Evolutionary conservation across 768 basidiomycete genomes (phyloP), one percentile per base, ranked within the genome.

Genomic region (Russula ochroleuca): DNA sequence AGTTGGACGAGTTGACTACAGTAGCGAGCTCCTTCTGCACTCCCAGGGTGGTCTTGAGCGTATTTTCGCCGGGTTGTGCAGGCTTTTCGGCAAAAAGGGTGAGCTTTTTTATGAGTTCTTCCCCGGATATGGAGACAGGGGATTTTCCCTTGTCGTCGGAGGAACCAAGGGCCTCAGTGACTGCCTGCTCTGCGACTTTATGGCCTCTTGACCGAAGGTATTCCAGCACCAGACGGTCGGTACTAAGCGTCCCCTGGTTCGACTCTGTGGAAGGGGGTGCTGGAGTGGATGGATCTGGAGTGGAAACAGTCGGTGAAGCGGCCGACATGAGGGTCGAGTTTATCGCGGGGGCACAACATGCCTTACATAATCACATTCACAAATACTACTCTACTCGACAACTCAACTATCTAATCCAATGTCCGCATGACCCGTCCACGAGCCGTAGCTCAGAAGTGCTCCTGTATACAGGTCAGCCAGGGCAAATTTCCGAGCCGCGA

Each of bases 81-180:
- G 85, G 80, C 70, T 86, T 88, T 69, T 86, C 82, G n/a, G 84
- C 81, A 70, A 83, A 88, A 1, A 88, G 83, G 23, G 88, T 85
- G 13, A 80, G 83, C 70, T 65, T 80, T 75, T 78, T 86, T 75
- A 70, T 81, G 67, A 73, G 83, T 71, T 75, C 88, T 75, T 73
- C 87, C 73, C 69, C 78, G 14, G 79, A 76, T 43, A 79, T 69
- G 11, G 72, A 71, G 21, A 62, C 37, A 19, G 69, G 72, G 3
- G 76, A 73, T 35, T 77, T 78, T 55, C 72, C 74, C 57, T 73
- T 69, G 54, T 76, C 79, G 9, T 78, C 69, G n/a, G 69, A 56
- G 21, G 67, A 65, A 11, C 79, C 75, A 13, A 82, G 61, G 1
- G 73, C 64, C 40, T 81, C 80, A n/a, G 73, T 69, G 55, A 83